phyloP scores from a whole-genome alignment of 805 yeast genomes.

The Priceomyces carsonii region DNA sequence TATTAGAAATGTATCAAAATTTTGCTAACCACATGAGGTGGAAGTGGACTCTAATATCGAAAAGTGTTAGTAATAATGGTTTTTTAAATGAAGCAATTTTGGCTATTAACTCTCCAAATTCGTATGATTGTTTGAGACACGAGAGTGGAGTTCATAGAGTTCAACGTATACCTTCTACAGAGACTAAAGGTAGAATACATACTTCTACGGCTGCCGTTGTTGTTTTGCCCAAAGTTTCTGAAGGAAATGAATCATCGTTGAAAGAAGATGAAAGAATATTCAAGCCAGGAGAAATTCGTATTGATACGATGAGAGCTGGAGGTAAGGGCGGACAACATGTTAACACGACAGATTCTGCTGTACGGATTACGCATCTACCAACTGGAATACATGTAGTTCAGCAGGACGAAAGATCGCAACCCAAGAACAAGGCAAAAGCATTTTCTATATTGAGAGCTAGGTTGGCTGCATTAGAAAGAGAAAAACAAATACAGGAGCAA shows the following conservation, averaged over 20 bases:
- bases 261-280: slow-evolving; percentile 65
- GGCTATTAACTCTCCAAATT: slow-evolving; percentile 68
- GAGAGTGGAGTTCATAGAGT: slow-evolving; percentile 98
- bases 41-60: slow-evolving; percentile 62
- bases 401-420: slow-evolving; percentile 96
- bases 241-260: slow-evolving; percentile 49
- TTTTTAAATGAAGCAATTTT: slow-evolving; percentile 77
- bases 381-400: slow-evolving; percentile 86
- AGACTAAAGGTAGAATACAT: slow-evolving; percentile 89
- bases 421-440: slow-evolving; percentile 90
- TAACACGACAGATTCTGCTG: slow-evolving; percentile 96
- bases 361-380: slow-evolving; percentile 87
- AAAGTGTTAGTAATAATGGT: slow-evolving; percentile 57
- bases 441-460: slow-evolving; percentile 78
- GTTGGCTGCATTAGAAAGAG: slow-evolving; percentile 77
- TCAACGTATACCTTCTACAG: slow-evolving; percentile 92
- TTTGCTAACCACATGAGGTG: slow-evolving; percentile 68
- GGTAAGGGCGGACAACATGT: slow-evolving; percentile 99
- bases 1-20: slow-evolving; percentile 77
- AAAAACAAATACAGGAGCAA: slow-evolving; percentile 64
- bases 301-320: slow-evolving; percentile 96
- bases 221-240: slow-evolving; percentile 80
- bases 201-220: slow-evolving; percentile 96
- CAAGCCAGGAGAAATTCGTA: slow-evolving; percentile 82
- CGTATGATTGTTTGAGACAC: slow-evolving; percentile 69